Evolutionary conservation across 768 basidiomycete genomes (phyloP), one percentile per base, ranked within the genome.

Genomic region (Solioccasus polychromus): DNA sequence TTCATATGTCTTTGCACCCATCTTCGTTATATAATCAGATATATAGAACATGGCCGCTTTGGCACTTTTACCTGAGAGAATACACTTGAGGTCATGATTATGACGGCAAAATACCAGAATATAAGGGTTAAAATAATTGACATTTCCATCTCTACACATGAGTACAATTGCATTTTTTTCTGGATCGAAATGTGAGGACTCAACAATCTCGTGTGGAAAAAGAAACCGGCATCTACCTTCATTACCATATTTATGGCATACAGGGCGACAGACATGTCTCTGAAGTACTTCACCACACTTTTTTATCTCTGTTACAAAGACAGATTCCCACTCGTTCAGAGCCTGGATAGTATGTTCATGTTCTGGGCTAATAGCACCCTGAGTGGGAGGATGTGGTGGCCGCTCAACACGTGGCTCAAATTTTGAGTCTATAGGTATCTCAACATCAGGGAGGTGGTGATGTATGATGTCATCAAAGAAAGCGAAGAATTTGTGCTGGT

Each of bases 11-110:
- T 61, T 65, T 2, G 57, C 4, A 17, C 56, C 60, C 50, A 60
- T 55, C 35, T 68, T 70, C 10, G 67, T 70, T 14, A 69, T 69
- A 35, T 69, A 68, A 29, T 69, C 55, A 0, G 63, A 60, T 14
- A 70, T 67, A 40, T 68, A 70, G 41, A 64, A 68, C 58, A 69
- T 67, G 0, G 66, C 64, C 15, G 67, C 66, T 38, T 65, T 69
- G 1, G 63, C 68, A 31, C 53, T 53, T 39, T 60, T 58, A 0
- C 68, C 67, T 14, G 65, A 68, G 14, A 67, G 44, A 8, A 70
- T 66, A 30, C 64, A 68, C 25, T 68, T 64, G 1, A 68, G 42
- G 19, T 70, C 60, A 50, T 71, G 64, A 42, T 68, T 70, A 37
- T 70, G 70, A 0, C 61, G 12, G 20, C 60, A 63, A 47, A 58